phyloP scores from a whole-genome alignment of 2,329 filamentous ascomycete genomes.

The Aspergillus tanneri region DNA sequence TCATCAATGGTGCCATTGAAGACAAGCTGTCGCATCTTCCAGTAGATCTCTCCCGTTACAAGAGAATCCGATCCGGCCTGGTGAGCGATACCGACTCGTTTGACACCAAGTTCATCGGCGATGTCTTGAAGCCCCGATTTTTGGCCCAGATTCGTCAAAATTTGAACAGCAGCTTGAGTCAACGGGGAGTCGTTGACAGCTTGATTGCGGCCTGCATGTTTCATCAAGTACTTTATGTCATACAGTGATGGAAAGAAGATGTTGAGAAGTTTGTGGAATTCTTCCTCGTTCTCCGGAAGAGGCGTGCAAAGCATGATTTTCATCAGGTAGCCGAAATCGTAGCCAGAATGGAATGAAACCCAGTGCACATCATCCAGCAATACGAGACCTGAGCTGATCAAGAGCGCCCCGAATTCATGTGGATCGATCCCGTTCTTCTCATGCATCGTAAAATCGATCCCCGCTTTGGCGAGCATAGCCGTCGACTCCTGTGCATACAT shows the following conservation, averaged over 20 bases:
- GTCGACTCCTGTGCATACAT: conserved; percentile 98
- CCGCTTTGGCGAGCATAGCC: conserved; percentile 81
- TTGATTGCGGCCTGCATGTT: conserved; percentile 73
- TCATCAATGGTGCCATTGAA: conserved; percentile 79
- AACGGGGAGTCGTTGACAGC: conserved; percentile 62
- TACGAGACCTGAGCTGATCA: conserved; percentile 89
- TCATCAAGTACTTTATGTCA: conserved; percentile 97
- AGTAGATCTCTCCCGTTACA: conserved; percentile 91
- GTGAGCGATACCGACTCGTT: conserved; percentile 82
- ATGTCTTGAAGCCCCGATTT: conserved; percentile 93
- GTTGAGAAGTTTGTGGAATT: conserved; percentile 85
- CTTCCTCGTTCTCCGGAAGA: conserved; percentile 82
- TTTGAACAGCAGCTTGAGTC: conserved; percentile 66
- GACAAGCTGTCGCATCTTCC: conserved; percentile 84
- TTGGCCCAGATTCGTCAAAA: conserved; percentile 80
- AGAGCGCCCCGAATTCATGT: conserved; percentile 78
- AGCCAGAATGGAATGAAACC: conserved; percentile 97
- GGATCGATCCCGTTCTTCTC: conserved; percentile 89
- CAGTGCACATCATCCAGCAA: conserved; percentile 86
- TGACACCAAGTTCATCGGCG: conserved; percentile 87
- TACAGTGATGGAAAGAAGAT: conserved; percentile 92
- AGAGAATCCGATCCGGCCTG: conserved; percentile 92
- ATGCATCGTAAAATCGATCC: conserved; percentile 85
- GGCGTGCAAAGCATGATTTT: conserved; percentile 84
- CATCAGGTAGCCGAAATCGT: conserved; percentile 96